A percentile compares a stretch with the other conserved stretches of the same genome.
phyloP scores from a whole-genome alignment of 257 asterid species.

The Linaria vulgaris region DNA sequence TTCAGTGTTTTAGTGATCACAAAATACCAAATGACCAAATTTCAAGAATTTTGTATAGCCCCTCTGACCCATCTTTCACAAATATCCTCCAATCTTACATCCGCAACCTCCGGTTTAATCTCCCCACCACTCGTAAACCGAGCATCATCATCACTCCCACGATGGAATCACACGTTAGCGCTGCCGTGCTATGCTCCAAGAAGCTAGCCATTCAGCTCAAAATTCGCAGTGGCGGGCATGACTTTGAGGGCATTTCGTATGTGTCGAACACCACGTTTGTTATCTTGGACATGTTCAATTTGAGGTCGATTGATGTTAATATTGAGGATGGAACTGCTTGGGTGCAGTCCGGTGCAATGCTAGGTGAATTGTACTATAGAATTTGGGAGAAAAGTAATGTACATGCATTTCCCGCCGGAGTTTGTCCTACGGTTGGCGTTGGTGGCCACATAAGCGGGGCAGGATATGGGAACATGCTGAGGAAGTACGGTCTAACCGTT shows the following conservation, averaged over 20 bases:
- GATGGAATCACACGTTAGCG: constrained; percentile 26
- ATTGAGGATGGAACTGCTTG: constrained; percentile 29
- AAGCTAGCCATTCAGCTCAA: constrained; percentile 19
- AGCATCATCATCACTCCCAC: constrained; percentile 23
- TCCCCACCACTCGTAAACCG: constrained; percentile 32
- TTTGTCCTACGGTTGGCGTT: constrained; percentile 45
- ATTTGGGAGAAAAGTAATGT: constrained; percentile 35
- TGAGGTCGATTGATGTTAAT: constrained; percentile 29
- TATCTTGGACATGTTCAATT: constrained; percentile 44
- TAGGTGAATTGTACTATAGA: constrained; percentile 41
- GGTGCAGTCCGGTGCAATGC: constrained; percentile 42
- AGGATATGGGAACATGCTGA: constrained; percentile 35
- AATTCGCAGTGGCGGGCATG: constrained; percentile 35
- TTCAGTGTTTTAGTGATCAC: constrained; percentile 13
- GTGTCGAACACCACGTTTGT: constrained; percentile 28
- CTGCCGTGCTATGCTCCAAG: constrained; percentile 28
- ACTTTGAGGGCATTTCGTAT: constrained; percentile 35
- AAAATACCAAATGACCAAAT: constrained; percentile 15
- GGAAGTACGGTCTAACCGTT: constrained; percentile 33
- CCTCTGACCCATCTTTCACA: constrained; percentile 19
- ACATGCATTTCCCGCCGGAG: constrained; percentile 42
- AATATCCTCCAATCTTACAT: constrained; percentile 14
- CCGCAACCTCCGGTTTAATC: constrained; percentile 32
- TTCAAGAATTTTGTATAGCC: constrained; percentile 8
- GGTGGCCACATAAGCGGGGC: constrained; percentile 48